Evolutionary conservation across 495 filamentous ascomycete species (phyloP).

Genomic region (Achaetomiella virescens): DNA sequence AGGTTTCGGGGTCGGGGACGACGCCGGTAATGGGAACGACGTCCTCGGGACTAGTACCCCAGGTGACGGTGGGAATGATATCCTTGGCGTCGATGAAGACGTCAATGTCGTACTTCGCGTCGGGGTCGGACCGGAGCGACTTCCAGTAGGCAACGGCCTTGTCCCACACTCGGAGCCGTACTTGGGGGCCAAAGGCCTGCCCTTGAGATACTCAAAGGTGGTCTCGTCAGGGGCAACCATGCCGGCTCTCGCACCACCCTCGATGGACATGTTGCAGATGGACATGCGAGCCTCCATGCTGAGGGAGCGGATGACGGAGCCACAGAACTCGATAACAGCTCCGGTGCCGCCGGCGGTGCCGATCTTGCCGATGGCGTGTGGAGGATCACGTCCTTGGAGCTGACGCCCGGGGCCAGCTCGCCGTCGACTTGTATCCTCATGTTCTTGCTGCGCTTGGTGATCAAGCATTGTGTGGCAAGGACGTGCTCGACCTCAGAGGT

Average conservation of each 20-base stretch:
- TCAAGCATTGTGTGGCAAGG: slow-evolving; percentile 88
- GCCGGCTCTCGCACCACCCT: slow-evolving; percentile 89
- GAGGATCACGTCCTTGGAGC: slow-evolving; percentile 92
- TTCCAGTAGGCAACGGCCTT: slow-evolving; percentile 85
- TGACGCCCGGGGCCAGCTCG: slow-evolving; percentile 82
- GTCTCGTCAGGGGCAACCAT: slow-evolving; percentile 94
- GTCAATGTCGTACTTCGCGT: slow-evolving; percentile 79
- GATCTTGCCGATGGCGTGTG: slow-evolving; percentile 91
- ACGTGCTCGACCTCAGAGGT: slow-evolving; percentile 99
- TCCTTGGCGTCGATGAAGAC: slow-evolving; percentile 86
- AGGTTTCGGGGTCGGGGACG: slow-evolving; percentile 85
- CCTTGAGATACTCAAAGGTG: slow-evolving; percentile 93
- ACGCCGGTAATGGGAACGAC: slow-evolving; percentile 86
- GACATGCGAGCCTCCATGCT: slow-evolving; percentile 99
- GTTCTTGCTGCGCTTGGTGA: slow-evolving; percentile 94
- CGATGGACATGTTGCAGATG: slow-evolving; percentile 99
- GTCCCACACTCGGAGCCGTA: slow-evolving; percentile 79
- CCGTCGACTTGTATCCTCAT: slow-evolving; percentile 97
- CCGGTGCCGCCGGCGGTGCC: slow-evolving; percentile 94
- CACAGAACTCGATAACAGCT: slow-evolving; percentile 93
- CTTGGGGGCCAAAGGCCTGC: slow-evolving; percentile 79
- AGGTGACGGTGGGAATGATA: slow-evolving; percentile 87
- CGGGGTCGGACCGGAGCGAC: slow-evolving; percentile 74
- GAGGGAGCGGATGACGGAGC: slow-evolving; percentile 78
- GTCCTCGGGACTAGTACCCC: slow-evolving; percentile 96